Evolutionary conservation across 805 yeast genomes (phyloP), one percentile per base, ranked within the genome.

Genomic region (Metschnikowia cubensis): DNA sequence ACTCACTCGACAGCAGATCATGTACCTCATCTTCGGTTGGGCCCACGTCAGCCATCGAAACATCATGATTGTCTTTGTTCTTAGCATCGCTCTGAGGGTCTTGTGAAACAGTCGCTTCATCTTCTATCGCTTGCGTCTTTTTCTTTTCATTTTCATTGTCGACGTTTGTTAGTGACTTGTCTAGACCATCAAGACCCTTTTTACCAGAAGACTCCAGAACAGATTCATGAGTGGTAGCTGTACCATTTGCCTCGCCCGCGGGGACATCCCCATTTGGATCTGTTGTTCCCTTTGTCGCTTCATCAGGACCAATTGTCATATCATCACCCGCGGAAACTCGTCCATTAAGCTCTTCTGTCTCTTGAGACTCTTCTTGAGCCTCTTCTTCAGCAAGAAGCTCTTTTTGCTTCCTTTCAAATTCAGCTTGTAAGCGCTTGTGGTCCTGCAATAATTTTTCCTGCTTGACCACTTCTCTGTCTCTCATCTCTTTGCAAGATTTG

Each of bases 401-500:
- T 15, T 59, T 39, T 48, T 52, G 54, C 50, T 57, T 54, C 45
- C 54, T 54, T 17, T 35, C 50, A 32, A 64, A 58, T 45, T 67
- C 67, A 13, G 61, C 60, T 49, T 64, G 53, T 44, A 68, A 53
- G 52, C 58, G 56, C 48, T 58, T 57, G 61, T 70, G 69, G 48
- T 72, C 68, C 58, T 68, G 61, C 64, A 74, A 53, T 43, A 69
- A 75, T 52, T 73, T 70, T 15, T 68, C 67, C 56, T 80, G 82
- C 57, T 84, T 79, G 39, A 68, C 67, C 31, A 76, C 62, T 59
- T 89, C 96, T 54, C 97, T 76, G 45, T 70, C 73, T 51, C 85
- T 77, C 62, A 91, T 73, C 17, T 81, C 85, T 54, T 80, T 84
- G 71, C 98, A 94, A 40, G 89, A 89, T 39, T 79, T 77, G 21